These are phyloP conservation scores for Ganoderma sinense DNA, from an alignment of 1,284 basidiomycete species.

Conservation along the genomic window DNA sequence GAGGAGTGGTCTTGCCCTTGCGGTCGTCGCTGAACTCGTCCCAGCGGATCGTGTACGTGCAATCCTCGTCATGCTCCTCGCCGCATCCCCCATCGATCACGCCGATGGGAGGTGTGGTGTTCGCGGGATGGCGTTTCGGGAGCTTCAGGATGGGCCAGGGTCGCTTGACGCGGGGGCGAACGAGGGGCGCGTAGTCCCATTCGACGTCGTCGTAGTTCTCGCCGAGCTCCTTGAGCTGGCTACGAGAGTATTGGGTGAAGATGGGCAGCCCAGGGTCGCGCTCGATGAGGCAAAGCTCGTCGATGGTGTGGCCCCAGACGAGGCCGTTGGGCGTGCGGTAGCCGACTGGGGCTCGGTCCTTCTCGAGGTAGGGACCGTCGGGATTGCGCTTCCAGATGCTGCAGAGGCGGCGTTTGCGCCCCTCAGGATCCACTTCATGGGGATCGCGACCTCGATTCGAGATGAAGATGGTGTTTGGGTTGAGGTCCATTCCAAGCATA, in stretches of 20 bases:
- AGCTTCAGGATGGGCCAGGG: slow-evolving; percentile 38
- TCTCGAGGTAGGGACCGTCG: slow-evolving; percentile 34
- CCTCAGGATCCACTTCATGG: neutral
- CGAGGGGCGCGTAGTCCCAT: slow-evolving; percentile 30
- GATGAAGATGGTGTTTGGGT: neutral
- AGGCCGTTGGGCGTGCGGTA: slow-evolving; percentile 39
- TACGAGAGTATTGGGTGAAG: slow-evolving; percentile 42
- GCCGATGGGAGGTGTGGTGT: slow-evolving; percentile 13
- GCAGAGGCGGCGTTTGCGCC: slow-evolving; percentile 20
- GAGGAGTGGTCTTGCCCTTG: neutral
- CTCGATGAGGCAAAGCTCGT: slow-evolving; percentile 41
- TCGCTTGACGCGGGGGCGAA: slow-evolving; percentile 29
- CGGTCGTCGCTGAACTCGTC: slow-evolving; percentile 16
- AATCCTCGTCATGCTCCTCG: slow-evolving; percentile 20
- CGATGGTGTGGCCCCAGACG: slow-evolving; percentile 43
- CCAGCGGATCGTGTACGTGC: slow-evolving; percentile 18
- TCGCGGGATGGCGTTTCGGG: slow-evolving; percentile 11
- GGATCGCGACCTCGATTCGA: neutral
- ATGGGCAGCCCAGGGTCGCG: slow-evolving; percentile 36
- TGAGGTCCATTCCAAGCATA: neutral
- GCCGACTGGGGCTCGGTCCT: slow-evolving; percentile 36
- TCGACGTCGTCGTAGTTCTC: slow-evolving; percentile 36
- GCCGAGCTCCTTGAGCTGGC: slow-evolving; percentile 43
- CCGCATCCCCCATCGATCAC: slow-evolving; percentile 21
- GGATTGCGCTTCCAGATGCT: slow-evolving; percentile 36